Evolutionary conservation across 2,329 filamentous ascomycete species (phyloP).

Genomic region (Ceratocystis albifundus): DNA sequence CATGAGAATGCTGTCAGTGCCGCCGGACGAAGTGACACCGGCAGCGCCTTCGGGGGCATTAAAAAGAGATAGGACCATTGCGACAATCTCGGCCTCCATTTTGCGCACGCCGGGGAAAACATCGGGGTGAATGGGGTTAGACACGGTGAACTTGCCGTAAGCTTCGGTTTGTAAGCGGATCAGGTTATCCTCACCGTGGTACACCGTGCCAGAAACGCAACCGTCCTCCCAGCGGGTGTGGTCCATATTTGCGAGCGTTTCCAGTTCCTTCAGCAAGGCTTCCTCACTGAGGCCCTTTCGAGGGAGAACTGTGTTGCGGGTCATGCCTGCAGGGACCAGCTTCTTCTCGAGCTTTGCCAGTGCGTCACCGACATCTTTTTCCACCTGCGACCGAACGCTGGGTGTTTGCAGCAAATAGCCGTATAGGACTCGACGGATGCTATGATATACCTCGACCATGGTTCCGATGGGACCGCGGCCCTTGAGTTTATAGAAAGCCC

Average conservation of each 20-base stretch:
- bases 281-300: slow-evolving; percentile 74
- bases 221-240: slow-evolving; percentile 97
- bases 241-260: slow-evolving; percentile 69
- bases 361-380: slow-evolving; percentile 70
- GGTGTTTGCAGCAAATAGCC: slow-evolving; percentile 76
- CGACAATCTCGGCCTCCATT: slow-evolving; percentile 97
- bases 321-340: slow-evolving; percentile 62
- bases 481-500: slow-evolving; percentile 69
- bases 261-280: slow-evolving; percentile 66
- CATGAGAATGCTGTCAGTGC: slow-evolving; percentile 95
- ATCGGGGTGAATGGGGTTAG: slow-evolving; percentile 95
- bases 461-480: slow-evolving; percentile 81
- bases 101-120: slow-evolving; percentile 96
- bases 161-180: slow-evolving; percentile 80
- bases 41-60: slow-evolving; percentile 76
- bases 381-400: slow-evolving; percentile 74
- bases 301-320: slow-evolving; percentile 64
- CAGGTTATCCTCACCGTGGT: slow-evolving; percentile 79
- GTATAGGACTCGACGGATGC: slow-evolving; percentile 62
- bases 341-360: slow-evolving; percentile 72
- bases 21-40: slow-evolving; percentile 82
- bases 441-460: slow-evolving; percentile 59
- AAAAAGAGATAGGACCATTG: slow-evolving; percentile 86
- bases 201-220: slow-evolving; percentile 85
- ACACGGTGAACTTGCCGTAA: slow-evolving; percentile 85